Conservation (phyloP, 305 asterid species). For the Fraxinus baroniana region DNA sequence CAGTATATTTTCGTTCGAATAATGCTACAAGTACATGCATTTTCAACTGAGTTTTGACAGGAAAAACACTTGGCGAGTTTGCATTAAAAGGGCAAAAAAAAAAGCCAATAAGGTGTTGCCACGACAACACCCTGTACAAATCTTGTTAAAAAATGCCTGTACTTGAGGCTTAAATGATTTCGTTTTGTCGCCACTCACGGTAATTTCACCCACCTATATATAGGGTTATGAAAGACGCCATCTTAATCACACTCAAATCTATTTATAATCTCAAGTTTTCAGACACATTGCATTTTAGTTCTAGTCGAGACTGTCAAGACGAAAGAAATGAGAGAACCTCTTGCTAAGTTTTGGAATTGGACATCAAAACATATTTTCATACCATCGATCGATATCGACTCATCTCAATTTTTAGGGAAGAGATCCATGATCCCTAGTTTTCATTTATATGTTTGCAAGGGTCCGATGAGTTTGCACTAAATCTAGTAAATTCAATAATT, state of each 20-base stretch:
- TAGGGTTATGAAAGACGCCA: no score
- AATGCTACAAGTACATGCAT: no score
- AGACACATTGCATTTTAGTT: not conserved
- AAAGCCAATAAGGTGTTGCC: no score
- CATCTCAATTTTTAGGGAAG: not conserved
- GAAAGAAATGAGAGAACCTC: not conserved
- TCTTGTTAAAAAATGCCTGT: no score
- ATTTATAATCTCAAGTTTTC: not conserved
- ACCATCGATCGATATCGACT: not conserved
- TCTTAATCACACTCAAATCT: not conserved
- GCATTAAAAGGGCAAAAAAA: no score
- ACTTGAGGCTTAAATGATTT: no score
- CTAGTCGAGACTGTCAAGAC: not conserved
- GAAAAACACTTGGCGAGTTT: no score
- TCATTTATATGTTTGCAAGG: not conserved
- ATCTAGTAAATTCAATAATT: no score
- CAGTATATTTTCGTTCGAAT: no score
- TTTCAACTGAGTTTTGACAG: no score
- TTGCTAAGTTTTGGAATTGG: not conserved
- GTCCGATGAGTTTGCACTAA: not conserved
- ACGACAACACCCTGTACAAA: no score
- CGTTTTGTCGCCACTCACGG: not conserved
- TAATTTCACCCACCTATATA: no score
- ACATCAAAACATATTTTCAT: not conserved
- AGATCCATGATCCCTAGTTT: not conserved